phyloP scores from a whole-genome alignment of 805 yeast species.

The Huiozyma sinensis region DNA sequence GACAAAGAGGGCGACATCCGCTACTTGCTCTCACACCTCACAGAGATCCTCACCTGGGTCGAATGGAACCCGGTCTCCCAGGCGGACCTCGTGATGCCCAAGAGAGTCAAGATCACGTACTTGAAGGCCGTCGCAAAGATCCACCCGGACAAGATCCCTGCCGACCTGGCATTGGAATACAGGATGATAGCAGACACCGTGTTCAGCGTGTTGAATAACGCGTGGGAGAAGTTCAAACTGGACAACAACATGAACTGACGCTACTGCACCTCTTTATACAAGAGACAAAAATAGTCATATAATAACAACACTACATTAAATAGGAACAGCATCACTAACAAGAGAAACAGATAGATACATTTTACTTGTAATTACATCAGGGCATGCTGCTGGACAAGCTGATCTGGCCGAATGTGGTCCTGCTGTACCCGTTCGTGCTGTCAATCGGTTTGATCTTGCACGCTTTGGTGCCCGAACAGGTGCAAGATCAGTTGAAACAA shows the following conservation, averaged over 20 bases:
- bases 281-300: neutral
- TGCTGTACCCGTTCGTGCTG: constrained; percentile 2
- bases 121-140: constrained; percentile 87
- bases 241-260: constrained; percentile 36
- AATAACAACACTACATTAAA: neutral
- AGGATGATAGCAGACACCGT: constrained; percentile 82
- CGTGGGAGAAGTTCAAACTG: constrained; percentile 78
- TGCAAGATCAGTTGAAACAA: constrained; percentile 11
- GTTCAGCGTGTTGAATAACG: constrained; percentile 69
- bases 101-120: constrained; percentile 75
- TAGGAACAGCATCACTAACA: neutral
- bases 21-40: constrained; percentile 59
- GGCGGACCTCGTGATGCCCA: constrained; percentile 75
- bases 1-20: constrained; percentile 79
- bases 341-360: neutral
- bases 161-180: constrained; percentile 47
- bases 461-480: constrained; percentile 9
- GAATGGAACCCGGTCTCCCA: constrained; percentile 58
- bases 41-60: constrained; percentile 56
- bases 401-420: constrained; percentile 1
- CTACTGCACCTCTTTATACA: neutral
- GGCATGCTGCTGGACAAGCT: too few species aligned
- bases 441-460: constrained; percentile 13
- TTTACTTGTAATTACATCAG: too few species aligned
- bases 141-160: constrained; percentile 73